Conservation (phyloP, 306 rosid genomes). For the Prunus dulcis region DNA sequence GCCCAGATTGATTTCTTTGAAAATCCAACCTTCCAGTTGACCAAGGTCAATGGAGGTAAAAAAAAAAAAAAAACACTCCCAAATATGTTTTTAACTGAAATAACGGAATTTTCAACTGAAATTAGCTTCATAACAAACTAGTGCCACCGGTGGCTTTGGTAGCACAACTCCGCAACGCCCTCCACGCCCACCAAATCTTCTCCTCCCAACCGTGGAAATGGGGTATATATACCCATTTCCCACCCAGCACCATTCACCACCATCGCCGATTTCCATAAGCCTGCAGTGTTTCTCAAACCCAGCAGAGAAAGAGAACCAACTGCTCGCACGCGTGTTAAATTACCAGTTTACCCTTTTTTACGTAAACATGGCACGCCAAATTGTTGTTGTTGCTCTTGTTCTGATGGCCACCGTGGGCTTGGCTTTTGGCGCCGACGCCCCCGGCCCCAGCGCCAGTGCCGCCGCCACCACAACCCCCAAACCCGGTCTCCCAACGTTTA, state of each 20-base stretch:
- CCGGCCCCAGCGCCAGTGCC: not conserved
- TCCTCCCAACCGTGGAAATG: not conserved
- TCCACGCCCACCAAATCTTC: constrained; percentile 4
- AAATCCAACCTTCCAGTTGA: too few relatives aligned
- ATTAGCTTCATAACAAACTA: not conserved
- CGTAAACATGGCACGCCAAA: constrained; percentile 46
- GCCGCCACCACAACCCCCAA: not conserved
- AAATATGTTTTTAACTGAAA: not conserved
- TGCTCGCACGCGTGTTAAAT: not conserved
- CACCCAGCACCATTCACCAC: not conserved
- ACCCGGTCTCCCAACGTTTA: not conserved
- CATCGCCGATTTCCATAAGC: not conserved
- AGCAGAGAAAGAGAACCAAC: constrained; percentile 9
- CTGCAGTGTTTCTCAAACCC: constrained; percentile 24
- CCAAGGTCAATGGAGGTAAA: too few relatives aligned
- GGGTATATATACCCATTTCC: not conserved
- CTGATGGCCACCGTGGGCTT: constrained; percentile 42
- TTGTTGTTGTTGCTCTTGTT: constrained; percentile 33
- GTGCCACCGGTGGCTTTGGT: not conserved
- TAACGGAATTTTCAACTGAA: constrained; percentile 3
- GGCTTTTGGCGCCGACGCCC: constrained; percentile 20
- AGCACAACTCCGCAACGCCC: not conserved
- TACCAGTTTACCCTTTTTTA: not conserved
- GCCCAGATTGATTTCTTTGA: too few relatives aligned
- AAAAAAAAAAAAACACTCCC: too few relatives aligned